Percentiles rank a stretch among this genome's conserved stretches.
Conservation (phyloP, 2,329 filamentous ascomycete species). For the Drechslera avenae region DNA sequence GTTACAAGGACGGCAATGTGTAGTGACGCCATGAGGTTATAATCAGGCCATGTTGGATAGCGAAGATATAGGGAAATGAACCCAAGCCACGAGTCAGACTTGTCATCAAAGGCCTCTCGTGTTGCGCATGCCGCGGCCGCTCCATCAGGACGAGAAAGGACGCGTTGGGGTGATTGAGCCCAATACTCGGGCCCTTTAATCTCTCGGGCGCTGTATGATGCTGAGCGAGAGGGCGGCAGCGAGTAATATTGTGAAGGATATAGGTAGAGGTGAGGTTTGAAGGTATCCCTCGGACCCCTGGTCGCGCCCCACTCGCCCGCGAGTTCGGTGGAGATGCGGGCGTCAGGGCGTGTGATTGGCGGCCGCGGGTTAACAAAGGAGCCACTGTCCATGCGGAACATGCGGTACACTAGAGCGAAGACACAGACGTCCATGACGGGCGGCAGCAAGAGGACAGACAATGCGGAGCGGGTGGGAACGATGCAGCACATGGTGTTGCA, state of each 20-base stretch:
- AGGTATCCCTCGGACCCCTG: conserved; percentile 19
- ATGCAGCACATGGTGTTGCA: conserved; percentile 40
- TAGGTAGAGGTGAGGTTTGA: conserved; percentile 41
- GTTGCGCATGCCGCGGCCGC: conserved; percentile 27
- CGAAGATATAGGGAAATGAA: conserved; percentile 41
- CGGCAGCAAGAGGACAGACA: conserved; percentile 3
- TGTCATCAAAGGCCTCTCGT: conserved; percentile 32
- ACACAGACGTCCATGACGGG: conserved; percentile 9
- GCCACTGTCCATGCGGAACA: conserved; percentile 2
- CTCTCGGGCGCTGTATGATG: conserved; percentile 23
- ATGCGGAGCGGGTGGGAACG: conserved; percentile 11
- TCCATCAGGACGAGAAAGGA: conserved; percentile 15
- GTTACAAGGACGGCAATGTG: conserved; percentile 14
- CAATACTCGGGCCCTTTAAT: conserved; percentile 40
- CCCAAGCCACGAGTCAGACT: conserved; percentile 44
- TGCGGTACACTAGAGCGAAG: not conserved
- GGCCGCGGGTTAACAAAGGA: conserved; percentile 29
- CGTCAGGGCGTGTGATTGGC: conserved; percentile 23
- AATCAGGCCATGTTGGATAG: conserved; percentile 13
- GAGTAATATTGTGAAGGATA: conserved; percentile 24
- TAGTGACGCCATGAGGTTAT: conserved; percentile 19
- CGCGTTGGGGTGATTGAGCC: conserved; percentile 21
- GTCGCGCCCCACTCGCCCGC: conserved; percentile 26
- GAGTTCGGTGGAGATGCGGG: conserved; percentile 27
- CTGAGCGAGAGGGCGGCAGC: conserved; percentile 17